These are phyloP conservation scores for Hymenotorrendiella dingleyae DNA, from an alignment of 2,329 filamentous ascomycete genomes.

Conservation along the genomic window DNA sequence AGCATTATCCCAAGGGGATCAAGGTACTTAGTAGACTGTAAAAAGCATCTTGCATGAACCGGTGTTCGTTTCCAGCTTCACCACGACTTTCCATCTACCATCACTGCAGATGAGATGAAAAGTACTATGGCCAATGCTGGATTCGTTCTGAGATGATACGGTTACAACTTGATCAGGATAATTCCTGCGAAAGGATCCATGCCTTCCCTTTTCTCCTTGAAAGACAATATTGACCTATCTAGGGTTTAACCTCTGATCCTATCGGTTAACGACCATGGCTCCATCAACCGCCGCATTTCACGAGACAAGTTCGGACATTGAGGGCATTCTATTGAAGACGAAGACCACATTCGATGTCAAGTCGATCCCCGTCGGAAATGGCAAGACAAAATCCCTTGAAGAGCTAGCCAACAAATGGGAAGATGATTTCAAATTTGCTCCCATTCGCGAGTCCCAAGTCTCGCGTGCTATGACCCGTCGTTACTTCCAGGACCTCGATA, in stretches of 20 bases:
- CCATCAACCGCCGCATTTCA: constrained; percentile 66
- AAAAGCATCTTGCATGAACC: constrained; percentile 53
- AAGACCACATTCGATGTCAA: constrained; percentile 44
- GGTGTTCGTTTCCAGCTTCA: constrained; percentile 47
- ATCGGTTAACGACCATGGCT: constrained; percentile 56
- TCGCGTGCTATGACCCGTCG: constrained; percentile 89
- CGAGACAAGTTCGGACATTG: constrained; percentile 27
- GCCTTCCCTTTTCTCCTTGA: constrained; percentile 50
- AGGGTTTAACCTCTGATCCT: constrained; percentile 32
- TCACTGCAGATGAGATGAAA: constrained; percentile 25
- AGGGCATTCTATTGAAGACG: constrained; percentile 31
- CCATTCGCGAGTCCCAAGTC: constrained; percentile 87
- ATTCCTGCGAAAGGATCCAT: constrained; percentile 99
- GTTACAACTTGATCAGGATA: constrained; percentile 95
- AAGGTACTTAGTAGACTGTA: constrained; percentile 35
- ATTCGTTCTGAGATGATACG: constrained; percentile 80
- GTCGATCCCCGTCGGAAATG: constrained; percentile 40
- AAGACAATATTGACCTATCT: constrained; percentile 36
- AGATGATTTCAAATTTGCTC: constrained; percentile 64
- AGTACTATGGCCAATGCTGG: constrained; percentile 21
- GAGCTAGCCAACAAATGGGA: constrained; percentile 75
- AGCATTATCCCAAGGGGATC: constrained; percentile 30
- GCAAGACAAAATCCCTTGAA: constrained; percentile 40
- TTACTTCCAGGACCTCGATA: constrained; percentile 87
- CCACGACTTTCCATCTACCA: constrained; percentile 29